Conservation (phyloP, 2,329 filamentous ascomycete genomes). For the Aureobasidium pullulans region DNA sequence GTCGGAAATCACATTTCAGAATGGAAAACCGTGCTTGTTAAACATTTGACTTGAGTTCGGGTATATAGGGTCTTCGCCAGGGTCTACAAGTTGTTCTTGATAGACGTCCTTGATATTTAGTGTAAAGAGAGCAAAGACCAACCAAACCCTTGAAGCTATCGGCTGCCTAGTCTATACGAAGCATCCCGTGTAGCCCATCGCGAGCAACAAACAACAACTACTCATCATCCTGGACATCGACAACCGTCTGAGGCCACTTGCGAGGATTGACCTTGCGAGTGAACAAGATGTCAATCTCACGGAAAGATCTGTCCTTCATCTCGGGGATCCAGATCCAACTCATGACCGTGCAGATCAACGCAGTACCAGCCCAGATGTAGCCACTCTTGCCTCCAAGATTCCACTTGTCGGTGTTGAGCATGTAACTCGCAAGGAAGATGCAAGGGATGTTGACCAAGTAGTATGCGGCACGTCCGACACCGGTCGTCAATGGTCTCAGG, state of each 20-base stretch:
- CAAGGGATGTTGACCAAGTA: slow-evolving; percentile 59
- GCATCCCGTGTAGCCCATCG: neutral
- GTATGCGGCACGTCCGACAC: slow-evolving; percentile 56
- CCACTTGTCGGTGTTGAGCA: slow-evolving; percentile 48
- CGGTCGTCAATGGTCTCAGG: slow-evolving; percentile 57
- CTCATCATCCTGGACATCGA: slow-evolving; percentile 56
- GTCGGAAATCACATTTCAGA: too few species aligned
- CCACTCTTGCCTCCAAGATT: slow-evolving; percentile 46
- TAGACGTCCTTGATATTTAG: too few species aligned
- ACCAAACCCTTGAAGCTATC: too few species aligned
- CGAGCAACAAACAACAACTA: slow-evolving; percentile 31
- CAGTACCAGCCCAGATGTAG: slow-evolving; percentile 54
- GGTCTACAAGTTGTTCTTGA: too few species aligned
- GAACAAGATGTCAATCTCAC: slow-evolving; percentile 57
- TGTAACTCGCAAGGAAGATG: slow-evolving; percentile 55
- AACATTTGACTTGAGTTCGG: too few species aligned
- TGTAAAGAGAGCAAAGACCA: too few species aligned
- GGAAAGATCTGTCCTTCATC: slow-evolving; percentile 52
- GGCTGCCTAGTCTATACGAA: too few species aligned
- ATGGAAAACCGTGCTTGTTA: too few species aligned
- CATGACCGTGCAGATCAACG: slow-evolving; percentile 45
- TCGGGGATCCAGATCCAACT: slow-evolving; percentile 44
- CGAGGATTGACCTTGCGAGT: slow-evolving; percentile 47
- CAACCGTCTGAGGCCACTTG: slow-evolving; percentile 47
- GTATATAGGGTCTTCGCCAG: too few species aligned